These are phyloP conservation scores for Castanea crenata DNA, from an alignment of 306 rosid genomes.

Conservation along the genomic window DNA sequence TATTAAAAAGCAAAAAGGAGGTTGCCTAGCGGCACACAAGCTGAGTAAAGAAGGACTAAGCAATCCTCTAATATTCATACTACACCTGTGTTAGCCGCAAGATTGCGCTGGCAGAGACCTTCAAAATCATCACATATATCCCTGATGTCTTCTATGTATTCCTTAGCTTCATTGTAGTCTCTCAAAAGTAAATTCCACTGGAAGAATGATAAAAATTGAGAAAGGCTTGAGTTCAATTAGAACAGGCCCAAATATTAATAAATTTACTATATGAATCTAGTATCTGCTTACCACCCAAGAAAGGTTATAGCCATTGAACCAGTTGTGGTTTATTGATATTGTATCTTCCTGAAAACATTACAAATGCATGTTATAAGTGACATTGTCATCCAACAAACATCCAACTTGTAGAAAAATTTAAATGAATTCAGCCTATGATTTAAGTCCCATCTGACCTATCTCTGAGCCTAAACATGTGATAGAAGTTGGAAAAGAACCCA, in stretches of 20 bases:
- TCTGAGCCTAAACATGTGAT: not conserved
- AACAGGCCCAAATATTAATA: not conserved
- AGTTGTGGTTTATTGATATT: slow-evolving; percentile 89
- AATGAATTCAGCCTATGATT: not conserved
- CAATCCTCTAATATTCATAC: not conserved
- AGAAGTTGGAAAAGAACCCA: not conserved
- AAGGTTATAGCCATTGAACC: slow-evolving; percentile 88
- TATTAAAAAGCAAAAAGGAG: no score
- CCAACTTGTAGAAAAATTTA: not conserved
- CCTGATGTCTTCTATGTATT: slow-evolving; percentile 89
- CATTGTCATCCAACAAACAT: not conserved
- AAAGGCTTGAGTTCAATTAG: slow-evolving; percentile 21
- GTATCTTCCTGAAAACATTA: slow-evolving; percentile 83
- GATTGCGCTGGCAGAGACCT: slow-evolving; percentile 95
- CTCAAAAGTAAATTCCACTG: slow-evolving; percentile 82
- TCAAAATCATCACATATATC: slow-evolving; percentile 88
- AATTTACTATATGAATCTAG: not conserved
- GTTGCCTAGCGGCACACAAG: not conserved
- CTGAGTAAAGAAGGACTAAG: not conserved
- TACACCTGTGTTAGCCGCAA: slow-evolving; percentile 80
- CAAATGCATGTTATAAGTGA: slow-evolving; percentile 12
- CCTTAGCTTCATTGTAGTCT: slow-evolving; percentile 89
- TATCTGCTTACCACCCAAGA: slow-evolving; percentile 68
- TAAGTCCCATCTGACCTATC: not conserved
- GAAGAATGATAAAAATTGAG: slow-evolving; percentile 21